These are phyloP conservation scores for Lomentospora prolificans DNA, from an alignment of 2,329 filamentous ascomycete genomes.

Conservation along the genomic window DNA sequence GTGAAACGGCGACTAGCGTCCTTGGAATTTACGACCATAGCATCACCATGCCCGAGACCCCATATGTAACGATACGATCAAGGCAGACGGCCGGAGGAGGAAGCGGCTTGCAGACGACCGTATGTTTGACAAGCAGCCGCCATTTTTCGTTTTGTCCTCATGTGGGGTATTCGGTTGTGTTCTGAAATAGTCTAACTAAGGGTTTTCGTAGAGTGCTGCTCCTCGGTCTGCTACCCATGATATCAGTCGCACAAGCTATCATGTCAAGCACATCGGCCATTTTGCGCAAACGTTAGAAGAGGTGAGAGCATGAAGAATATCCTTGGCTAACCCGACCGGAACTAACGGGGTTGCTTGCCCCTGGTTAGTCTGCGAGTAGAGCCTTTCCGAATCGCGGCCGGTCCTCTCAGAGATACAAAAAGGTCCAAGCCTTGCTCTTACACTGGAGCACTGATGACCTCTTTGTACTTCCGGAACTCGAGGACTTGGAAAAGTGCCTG, in stretches of 20 bases:
- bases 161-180: background rate
- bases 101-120: background rate
- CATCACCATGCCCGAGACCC: constrained; percentile 31
- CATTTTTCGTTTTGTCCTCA: background rate
- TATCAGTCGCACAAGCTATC: constrained; percentile 46
- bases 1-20: background rate
- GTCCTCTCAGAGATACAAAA: constrained; percentile 42
- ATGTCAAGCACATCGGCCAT: constrained; percentile 44
- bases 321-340: background rate
- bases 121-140: background rate
- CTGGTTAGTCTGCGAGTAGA: constrained; percentile 37
- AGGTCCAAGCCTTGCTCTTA: constrained; percentile 43
- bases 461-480: constrained; percentile 47
- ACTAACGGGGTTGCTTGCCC: background rate
- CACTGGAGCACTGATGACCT: constrained; percentile 50
- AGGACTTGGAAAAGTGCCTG: constrained; percentile 45
- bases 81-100: constrained; percentile 24
- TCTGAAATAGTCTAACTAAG: constrained; percentile 1
- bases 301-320: constrained; percentile 24
- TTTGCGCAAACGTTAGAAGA: constrained; percentile 47
- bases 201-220: constrained; percentile 9
- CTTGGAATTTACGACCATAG: too few relatives aligned
- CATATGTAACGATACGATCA: constrained; percentile 45
- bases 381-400: constrained; percentile 47
- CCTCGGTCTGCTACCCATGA: constrained; percentile 41